These are phyloP conservation scores for Cavenderia fasciculata DNA, from an alignment of 78 protist genomes.

Conservation along the genomic window DNA sequence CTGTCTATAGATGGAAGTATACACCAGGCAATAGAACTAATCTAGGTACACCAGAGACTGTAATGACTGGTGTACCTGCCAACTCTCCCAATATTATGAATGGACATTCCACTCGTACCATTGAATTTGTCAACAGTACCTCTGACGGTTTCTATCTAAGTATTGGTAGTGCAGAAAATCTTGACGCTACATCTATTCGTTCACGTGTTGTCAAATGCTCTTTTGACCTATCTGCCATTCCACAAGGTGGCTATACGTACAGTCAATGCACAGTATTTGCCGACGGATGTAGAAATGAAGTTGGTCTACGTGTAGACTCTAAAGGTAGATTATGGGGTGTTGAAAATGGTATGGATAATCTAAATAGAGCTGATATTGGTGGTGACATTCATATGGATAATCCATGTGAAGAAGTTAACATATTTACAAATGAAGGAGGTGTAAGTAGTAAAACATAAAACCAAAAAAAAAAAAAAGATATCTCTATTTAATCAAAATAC, in stretches of 20 bases:
- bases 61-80: not conserved
- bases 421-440: not conserved
- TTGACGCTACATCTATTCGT: conserved; percentile 13
- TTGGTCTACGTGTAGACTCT: conserved; percentile 13
- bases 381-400: not conserved
- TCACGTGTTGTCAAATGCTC: conserved; percentile 3
- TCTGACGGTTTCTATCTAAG: not conserved
- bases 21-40: conserved; percentile 17
- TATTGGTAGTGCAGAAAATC: conserved; percentile 17
- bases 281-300: conserved; percentile 50
- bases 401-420: conserved; percentile 52
- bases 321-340: conserved; percentile 50
- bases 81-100: no score
- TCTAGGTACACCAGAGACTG: conserved; percentile 10
- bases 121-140: not conserved
- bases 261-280: not conserved
- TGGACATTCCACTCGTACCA: conserved; percentile 22
- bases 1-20: conserved; percentile 28
- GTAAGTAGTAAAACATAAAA: not conserved
- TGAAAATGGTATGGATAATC: conserved; percentile 46
- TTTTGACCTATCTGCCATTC: not conserved
- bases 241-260: not conserved
- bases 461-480: no score
- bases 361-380: not conserved
- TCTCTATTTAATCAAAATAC: no score